Percentiles rank a stretch among this genome's conserved stretches.
These are phyloP conservation scores for Solanum hybrid DNA, from an alignment of 305 asterid species.

Conservation along the genomic window DNA sequence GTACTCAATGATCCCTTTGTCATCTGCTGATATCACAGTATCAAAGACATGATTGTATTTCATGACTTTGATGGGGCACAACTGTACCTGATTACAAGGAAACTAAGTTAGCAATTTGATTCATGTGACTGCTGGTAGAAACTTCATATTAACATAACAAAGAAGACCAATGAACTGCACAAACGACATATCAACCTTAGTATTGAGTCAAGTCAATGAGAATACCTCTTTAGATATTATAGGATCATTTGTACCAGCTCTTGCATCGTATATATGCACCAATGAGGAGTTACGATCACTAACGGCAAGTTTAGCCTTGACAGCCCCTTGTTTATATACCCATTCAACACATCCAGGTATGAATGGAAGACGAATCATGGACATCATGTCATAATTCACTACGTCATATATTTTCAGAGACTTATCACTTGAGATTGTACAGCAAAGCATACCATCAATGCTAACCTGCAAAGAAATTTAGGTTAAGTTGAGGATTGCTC, in stretches of 20 bases:
- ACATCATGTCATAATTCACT: conserved; percentile 97
- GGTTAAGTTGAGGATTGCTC: conserved; percentile 11
- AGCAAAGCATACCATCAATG: conserved; percentile 83
- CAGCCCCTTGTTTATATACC: conserved; percentile 92
- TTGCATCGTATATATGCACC: conserved; percentile 83
- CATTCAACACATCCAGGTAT: conserved; percentile 86
- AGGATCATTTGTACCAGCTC: conserved; percentile 86
- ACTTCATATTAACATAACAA: conserved; percentile 4
- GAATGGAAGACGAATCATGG: conserved; percentile 86
- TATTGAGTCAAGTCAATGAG: background rate
- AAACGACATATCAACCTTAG: background rate
- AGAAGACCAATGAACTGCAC: background rate
- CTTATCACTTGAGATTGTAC: conserved; percentile 89
- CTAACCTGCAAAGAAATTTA: conserved; percentile 67
- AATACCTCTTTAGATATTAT: conserved; percentile 71
- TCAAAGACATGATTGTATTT: conserved; percentile 82
- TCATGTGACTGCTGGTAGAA: background rate
- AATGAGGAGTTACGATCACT: conserved; percentile 76
- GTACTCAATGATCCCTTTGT: conserved; percentile 89
- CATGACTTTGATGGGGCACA: conserved; percentile 73
- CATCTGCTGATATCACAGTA: conserved; percentile 88
- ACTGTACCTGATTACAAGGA: conserved; percentile 51
- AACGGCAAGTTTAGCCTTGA: conserved; percentile 81
- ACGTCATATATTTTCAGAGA: conserved; percentile 93
- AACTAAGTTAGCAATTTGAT: background rate